Evolutionary conservation across 2,329 filamentous ascomycete genomes (phyloP).

Genomic region (Tolypocladium tropicale): DNA sequence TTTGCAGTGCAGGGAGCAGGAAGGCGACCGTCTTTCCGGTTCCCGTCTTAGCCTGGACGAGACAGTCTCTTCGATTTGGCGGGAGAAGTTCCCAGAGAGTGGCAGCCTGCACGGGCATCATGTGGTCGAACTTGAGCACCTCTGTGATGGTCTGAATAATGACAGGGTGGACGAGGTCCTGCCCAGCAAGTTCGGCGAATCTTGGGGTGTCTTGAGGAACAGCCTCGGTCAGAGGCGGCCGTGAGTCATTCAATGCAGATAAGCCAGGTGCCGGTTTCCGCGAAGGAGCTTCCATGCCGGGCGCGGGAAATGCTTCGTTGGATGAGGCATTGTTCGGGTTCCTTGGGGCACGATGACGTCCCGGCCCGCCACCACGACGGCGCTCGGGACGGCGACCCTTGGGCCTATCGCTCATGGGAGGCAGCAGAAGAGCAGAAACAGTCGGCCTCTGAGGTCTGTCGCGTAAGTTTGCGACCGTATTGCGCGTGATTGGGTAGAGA

Average conservation of each 20-base stretch:
- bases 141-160: conserved; percentile 37
- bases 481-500: background rate
- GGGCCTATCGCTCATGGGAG: background rate
- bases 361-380: background rate
- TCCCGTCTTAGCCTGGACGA: conserved; percentile 79
- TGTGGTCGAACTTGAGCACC: conserved; percentile 38
- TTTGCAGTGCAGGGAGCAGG: conserved; percentile 72
- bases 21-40: conserved; percentile 84
- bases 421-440: background rate
- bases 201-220: conserved; percentile 33
- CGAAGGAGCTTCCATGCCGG: background rate
- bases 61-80: conserved; percentile 35
- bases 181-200: conserved; percentile 32
- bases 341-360: background rate
- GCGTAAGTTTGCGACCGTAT: too few species aligned
- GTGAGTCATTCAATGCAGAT: background rate
- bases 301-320: background rate
- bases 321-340: background rate
- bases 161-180: conserved; percentile 32
- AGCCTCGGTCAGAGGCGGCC: conserved; percentile 8
- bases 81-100: conserved; percentile 37
- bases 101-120: conserved; percentile 46
- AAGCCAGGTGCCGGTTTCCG: background rate
- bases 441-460: background rate
- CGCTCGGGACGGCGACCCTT: background rate